A percentile compares a stretch with the other conserved stretches of the same genome.
Evolutionary conservation across 305 asterid genomes (phyloP).

Genomic region (Stenogyne calaminthoides): DNA sequence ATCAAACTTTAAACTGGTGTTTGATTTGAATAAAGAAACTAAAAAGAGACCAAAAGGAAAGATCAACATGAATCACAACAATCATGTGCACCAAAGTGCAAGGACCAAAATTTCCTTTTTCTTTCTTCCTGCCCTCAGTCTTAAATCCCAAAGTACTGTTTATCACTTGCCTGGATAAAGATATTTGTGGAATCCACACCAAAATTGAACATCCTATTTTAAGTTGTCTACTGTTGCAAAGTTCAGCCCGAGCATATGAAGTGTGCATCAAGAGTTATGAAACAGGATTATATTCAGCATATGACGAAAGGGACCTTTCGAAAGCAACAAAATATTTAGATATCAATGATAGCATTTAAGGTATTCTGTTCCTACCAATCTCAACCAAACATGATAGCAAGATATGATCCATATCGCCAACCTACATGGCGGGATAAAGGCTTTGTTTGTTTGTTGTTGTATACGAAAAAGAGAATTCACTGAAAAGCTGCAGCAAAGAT

Average conservation of each 20-base stretch:
- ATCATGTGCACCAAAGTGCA: constrained; percentile 12
- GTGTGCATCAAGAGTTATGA: constrained; percentile 2
- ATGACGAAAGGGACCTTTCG: neutral
- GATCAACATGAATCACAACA: neutral
- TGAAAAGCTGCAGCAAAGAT: neutral
- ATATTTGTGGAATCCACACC: neutral
- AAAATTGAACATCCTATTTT: constrained; percentile 8
- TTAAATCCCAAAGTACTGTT: neutral
- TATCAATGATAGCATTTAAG: neutral
- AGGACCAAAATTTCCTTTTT: neutral
- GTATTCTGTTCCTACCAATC: no score
- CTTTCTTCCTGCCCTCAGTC: neutral
- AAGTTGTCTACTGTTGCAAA: constrained; percentile 3
- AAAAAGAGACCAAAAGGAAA: neutral
- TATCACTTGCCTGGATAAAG: constrained; percentile 10
- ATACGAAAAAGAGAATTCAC: neutral
- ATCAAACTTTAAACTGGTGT: neutral
- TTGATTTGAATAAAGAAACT: neutral
- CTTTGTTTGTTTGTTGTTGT: neutral
- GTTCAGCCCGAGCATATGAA: constrained; percentile 16
- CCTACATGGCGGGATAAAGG: neutral
- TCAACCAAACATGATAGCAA: neutral
- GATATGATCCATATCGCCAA: neutral
- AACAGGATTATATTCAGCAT: neutral
- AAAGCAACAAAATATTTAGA: neutral